Conservation (phyloP, 306 rosid species). For the Senna tora region DNA sequence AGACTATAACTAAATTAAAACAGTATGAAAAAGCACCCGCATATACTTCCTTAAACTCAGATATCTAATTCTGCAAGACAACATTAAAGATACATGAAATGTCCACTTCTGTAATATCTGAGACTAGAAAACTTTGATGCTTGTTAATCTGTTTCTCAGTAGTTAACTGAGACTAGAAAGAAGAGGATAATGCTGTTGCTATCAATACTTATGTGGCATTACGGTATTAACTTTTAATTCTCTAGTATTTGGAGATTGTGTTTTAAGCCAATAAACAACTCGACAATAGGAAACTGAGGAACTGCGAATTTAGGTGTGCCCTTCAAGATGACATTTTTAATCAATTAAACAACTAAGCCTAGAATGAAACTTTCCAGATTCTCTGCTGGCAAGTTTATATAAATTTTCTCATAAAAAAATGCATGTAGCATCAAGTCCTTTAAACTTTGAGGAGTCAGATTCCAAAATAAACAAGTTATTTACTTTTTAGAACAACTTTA, state of each 20-base stretch:
- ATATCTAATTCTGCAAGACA: neutral
- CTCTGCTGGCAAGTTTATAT: neutral
- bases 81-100: neutral
- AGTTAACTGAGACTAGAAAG: neutral
- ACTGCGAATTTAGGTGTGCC: neutral
- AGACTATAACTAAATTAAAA: neutral
- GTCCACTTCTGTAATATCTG: neutral
- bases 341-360: neutral
- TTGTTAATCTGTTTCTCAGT: neutral
- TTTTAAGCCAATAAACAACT: neutral
- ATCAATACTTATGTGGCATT: too few species aligned
- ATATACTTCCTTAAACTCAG: neutral
- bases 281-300: neutral
- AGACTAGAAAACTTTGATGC: neutral
- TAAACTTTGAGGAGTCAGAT: neutral
- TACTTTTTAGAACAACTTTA: neutral
- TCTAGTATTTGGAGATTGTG: conserved; percentile 1
- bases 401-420: conserved; percentile 2
- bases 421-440: neutral
- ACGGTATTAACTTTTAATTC: neutral
- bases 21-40: neutral
- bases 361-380: neutral
- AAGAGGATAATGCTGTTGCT: neutral
- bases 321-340: neutral
- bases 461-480: neutral